Conservation (phyloP, 164 flowering plant genomes). For the Akebia trifoliata region DNA sequence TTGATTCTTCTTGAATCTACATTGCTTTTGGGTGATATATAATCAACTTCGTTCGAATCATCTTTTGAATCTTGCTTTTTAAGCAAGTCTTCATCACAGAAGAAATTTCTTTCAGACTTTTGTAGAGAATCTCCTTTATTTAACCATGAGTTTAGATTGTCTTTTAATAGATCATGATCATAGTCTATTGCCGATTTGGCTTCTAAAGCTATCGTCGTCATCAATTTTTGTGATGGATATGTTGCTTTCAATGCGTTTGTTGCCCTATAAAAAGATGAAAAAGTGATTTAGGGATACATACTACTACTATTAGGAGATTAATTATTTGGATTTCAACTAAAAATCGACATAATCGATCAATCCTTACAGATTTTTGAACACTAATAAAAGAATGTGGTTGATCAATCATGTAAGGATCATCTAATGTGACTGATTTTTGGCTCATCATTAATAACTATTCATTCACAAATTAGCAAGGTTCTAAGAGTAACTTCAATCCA, state of each 20-base stretch:
- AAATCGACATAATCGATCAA: too few relatives aligned
- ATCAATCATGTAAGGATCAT: too few relatives aligned
- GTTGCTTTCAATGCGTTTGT: background rate
- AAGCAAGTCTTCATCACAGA: background rate
- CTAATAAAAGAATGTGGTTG: too few relatives aligned
- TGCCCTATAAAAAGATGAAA: constrained; percentile 17
- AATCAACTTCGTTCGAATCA: constrained; percentile 3
- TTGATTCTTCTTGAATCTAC: background rate
- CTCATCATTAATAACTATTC: too few relatives aligned
- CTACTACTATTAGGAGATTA: too few relatives aligned
- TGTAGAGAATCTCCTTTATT: background rate
- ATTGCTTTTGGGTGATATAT: background rate
- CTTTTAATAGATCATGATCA: too few relatives aligned
- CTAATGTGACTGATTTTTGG: too few relatives aligned
- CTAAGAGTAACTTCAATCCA: too few relatives aligned
- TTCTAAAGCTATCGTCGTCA: constrained; percentile 11
- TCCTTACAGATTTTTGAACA: too few relatives aligned
- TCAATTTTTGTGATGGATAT: background rate
- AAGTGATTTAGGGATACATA: too few relatives aligned
- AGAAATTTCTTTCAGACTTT: background rate
- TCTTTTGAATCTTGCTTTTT: background rate
- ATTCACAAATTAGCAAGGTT: too few relatives aligned
- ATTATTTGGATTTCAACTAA: too few relatives aligned
- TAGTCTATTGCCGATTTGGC: background rate
- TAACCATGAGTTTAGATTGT: constrained; percentile 7